phyloP scores from a whole-genome alignment of 176 grass and related monocot genomes.

The Pontederia paniculata region DNA sequence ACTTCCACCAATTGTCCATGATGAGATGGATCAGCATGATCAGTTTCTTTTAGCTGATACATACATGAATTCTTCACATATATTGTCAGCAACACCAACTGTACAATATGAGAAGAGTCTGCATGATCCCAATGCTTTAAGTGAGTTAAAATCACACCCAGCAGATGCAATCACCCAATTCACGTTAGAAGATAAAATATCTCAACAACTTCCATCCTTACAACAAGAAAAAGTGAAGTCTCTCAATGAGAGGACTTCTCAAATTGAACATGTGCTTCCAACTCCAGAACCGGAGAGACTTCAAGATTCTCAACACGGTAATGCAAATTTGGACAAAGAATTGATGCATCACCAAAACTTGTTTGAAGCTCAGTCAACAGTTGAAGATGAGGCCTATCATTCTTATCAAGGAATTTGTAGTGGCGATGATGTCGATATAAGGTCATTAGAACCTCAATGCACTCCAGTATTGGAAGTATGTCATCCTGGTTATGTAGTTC shows the following conservation, averaged over 20 bases:
- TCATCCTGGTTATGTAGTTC: conserved; percentile 62
- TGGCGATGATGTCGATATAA: conserved; percentile 8
- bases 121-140: conserved; percentile 7
- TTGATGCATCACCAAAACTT: conserved; percentile 5
- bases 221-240: no score
- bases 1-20: neutral
- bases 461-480: conserved; percentile 47
- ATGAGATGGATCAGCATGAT: conserved; percentile 1
- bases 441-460: conserved; percentile 39
- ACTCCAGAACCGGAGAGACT: conserved; percentile 17
- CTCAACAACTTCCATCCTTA: conserved; percentile 13
- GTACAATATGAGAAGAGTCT: conserved; percentile 17
- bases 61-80: conserved; percentile 9
- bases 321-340: conserved; percentile 9
- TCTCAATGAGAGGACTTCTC: no score
- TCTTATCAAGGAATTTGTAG: conserved; percentile 12
- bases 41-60: conserved; percentile 10
- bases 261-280: no score
- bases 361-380: neutral
- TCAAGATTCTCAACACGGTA: conserved; percentile 23
- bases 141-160: neutral
- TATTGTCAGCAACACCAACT: conserved; percentile 2
- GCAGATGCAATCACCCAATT: neutral
- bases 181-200: conserved; percentile 7
- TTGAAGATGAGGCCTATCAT: conserved; percentile 16